phyloP scores from a whole-genome alignment of 139 green algal genomes.

The Chlamydomonas eustigma region DNA sequence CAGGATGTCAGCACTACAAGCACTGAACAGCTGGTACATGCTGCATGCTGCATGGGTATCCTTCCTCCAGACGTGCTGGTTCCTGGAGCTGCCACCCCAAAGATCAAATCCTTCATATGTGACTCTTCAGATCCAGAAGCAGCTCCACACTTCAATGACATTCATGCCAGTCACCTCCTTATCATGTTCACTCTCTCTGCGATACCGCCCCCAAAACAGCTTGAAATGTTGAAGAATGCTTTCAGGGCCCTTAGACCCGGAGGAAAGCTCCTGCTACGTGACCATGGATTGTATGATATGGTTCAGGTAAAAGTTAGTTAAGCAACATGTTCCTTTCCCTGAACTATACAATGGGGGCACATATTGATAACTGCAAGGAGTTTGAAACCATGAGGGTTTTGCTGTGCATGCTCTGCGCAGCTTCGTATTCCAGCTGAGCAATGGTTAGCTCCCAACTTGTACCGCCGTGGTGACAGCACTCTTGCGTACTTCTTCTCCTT shows the following conservation, averaged over 20 bases:
- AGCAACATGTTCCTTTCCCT: too few species aligned
- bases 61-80: too few species aligned
- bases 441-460: conserved; percentile 47
- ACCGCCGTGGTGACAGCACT: conserved; percentile 62
- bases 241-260: conserved; percentile 45
- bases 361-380: too few species aligned
- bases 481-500: conserved; percentile 71
- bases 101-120: conserved; percentile 37
- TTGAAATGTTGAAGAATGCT: conserved; percentile 39
- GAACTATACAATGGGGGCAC: too few species aligned
- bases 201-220: conserved; percentile 39
- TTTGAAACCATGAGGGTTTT: not conserved
- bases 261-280: conserved; percentile 63
- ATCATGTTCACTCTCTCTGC: conserved; percentile 81
- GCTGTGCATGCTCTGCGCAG: conserved; percentile 22
- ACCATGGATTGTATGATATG: conserved; percentile 80
- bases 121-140: conserved; percentile 36
- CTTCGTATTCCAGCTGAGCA: conserved; percentile 49
- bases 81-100: not conserved
- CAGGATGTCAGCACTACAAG: conserved; percentile 64
- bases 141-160: conserved; percentile 7
- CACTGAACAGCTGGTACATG: conserved; percentile 46
- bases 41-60: conserved; percentile 41
- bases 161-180: conserved; percentile 51
- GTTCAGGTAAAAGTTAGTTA: conserved; percentile 37